Evolutionary conservation across 2,329 filamentous ascomycete species (phyloP).

Genomic region (Verticillium zaregamsianum): DNA sequence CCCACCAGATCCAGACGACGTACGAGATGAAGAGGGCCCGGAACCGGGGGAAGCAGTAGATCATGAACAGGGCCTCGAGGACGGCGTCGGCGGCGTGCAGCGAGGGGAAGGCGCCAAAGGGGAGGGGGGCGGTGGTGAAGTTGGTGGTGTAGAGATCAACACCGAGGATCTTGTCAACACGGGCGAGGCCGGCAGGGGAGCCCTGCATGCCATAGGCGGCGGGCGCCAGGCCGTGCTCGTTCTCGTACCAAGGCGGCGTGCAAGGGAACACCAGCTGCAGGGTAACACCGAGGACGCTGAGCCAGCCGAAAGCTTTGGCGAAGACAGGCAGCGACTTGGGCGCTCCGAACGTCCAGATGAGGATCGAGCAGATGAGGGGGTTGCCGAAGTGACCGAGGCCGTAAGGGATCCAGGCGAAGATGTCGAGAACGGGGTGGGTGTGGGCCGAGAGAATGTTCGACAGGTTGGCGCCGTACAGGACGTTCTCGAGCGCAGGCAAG

Average conservation of each 20-base stretch:
- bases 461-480: constrained; percentile 91
- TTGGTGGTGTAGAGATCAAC: constrained; percentile 89
- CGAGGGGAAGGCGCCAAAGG: constrained; percentile 93
- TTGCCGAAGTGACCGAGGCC: constrained; percentile 86
- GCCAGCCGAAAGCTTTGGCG: constrained; percentile 84
- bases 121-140: constrained; percentile 85
- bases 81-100: constrained; percentile 88
- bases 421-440: constrained; percentile 75
- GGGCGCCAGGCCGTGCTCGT: constrained; percentile 82
- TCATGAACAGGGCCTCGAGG: constrained; percentile 88
- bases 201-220: constrained; percentile 90
- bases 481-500: constrained; percentile 89
- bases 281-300: constrained; percentile 82
- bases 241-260: constrained; percentile 96
- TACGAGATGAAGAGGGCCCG: constrained; percentile 78
- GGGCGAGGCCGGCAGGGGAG: constrained; percentile 82
- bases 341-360: constrained; percentile 85
- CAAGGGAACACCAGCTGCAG: constrained; percentile 91
- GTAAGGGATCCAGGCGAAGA: constrained; percentile 91
- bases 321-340: constrained; percentile 83
- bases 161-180: constrained; percentile 85
- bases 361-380: constrained; percentile 70
- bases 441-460: constrained; percentile 94
- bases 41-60: constrained; percentile 81
- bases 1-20: constrained; percentile 94